These are phyloP conservation scores for Seiridium cupressi DNA, from an alignment of 2,329 filamentous ascomycete species.

Conservation along the genomic window DNA sequence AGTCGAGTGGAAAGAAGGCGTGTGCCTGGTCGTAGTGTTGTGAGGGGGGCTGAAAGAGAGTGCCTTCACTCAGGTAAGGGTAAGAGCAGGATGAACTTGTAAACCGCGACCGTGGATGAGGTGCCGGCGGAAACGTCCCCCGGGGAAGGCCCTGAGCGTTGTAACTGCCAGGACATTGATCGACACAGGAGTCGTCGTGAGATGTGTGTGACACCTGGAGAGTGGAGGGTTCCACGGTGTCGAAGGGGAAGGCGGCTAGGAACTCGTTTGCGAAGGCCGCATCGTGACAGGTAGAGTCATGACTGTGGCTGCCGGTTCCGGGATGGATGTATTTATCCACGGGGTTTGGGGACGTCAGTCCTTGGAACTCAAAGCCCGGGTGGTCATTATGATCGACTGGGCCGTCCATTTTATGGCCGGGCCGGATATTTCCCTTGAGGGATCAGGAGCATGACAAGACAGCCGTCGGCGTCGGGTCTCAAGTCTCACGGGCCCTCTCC, in stretches of 20 bases:
- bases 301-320: not conserved
- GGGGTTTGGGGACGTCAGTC: not conserved
- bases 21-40: not conserved
- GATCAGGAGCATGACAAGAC: not conserved
- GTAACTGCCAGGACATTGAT: constrained; percentile 4
- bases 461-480: not conserved
- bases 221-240: not conserved
- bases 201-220: constrained; percentile 3
- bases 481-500: not conserved
- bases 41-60: not conserved
- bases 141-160: constrained; percentile 3
- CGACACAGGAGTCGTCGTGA: constrained; percentile 7
- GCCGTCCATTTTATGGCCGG: not conserved
- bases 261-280: not conserved
- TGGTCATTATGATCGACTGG: not conserved
- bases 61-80: not conserved
- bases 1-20: not conserved
- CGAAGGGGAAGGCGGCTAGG: not conserved
- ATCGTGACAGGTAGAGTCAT: constrained; percentile 1
- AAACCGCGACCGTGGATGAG: not conserved
- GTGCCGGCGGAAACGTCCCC: not conserved
- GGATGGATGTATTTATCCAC: not conserved
- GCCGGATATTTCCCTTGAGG: not conserved
- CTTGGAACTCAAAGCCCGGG: not conserved
- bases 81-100: not conserved